phyloP scores from a whole-genome alignment of 225 moss, liverwort and hornwort genomes.

The Physcomitrellopsis africana region DNA sequence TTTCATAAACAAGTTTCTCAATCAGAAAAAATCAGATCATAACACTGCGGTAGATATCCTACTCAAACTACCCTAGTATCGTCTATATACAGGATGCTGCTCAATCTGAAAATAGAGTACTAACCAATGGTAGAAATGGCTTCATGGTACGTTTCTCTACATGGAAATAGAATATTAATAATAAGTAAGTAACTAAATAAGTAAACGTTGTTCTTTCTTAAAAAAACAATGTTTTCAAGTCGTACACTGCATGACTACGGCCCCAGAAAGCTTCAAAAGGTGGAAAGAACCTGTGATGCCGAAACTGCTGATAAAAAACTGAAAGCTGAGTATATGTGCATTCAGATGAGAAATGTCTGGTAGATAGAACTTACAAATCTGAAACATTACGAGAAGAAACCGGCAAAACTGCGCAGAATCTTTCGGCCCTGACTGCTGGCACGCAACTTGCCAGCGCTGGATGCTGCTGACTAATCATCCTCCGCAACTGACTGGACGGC shows the following conservation, averaged over 20 bases:
- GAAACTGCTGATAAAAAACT: constrained; percentile 1
- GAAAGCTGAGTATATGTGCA: neutral
- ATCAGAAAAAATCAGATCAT: neutral
- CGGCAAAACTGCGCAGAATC: constrained; percentile 14
- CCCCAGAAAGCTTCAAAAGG: neutral
- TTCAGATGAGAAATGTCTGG: neutral
- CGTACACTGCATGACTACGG: neutral
- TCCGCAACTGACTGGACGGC: constrained; percentile 33
- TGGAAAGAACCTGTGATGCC: neutral
- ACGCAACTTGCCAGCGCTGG: constrained; percentile 20
- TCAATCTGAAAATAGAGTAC: neutral
- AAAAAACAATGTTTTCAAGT: neutral
- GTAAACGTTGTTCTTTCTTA: no score
- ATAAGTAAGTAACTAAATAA: no score
- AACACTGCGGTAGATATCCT: neutral
- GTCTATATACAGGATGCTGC: neutral
- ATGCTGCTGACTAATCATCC: constrained; percentile 29
- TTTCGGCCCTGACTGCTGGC: constrained; percentile 24
- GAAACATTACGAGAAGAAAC: constrained; percentile 35
- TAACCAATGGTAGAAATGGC: neutral
- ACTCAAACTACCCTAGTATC: constrained; percentile 19
- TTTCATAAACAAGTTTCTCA: constrained; percentile 1
- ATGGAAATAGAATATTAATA: neutral
- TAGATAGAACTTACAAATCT: constrained; percentile 38
- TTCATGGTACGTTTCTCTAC: neutral